These are phyloP conservation scores for Leccinum olivaceopallidum DNA, from an alignment of 768 basidiomycete genomes.

Conservation along the genomic window DNA sequence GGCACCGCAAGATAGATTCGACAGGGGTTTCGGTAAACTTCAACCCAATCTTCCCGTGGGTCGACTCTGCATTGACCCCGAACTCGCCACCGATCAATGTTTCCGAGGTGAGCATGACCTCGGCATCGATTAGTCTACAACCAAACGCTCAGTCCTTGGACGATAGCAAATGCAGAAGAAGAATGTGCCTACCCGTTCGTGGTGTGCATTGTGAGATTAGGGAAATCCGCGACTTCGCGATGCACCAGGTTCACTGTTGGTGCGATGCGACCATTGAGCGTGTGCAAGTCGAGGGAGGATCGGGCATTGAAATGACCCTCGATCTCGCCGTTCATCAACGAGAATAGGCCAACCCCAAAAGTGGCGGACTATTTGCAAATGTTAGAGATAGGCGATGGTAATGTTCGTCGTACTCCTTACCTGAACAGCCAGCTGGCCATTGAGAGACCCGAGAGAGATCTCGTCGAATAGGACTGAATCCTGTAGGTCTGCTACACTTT, in stretches of 20 bases:
- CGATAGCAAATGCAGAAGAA: background rate
- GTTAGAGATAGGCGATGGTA: conserved; percentile 3
- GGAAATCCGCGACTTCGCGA: conserved; percentile 21
- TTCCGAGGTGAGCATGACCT: conserved; percentile 34
- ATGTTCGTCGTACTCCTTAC: conserved; percentile 23
- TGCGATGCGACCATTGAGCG: conserved; percentile 43
- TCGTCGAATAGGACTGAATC: conserved; percentile 38
- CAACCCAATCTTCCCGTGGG: conserved; percentile 32
- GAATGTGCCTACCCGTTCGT: conserved; percentile 41
- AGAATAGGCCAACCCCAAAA: conserved; percentile 28
- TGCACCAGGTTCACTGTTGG: conserved; percentile 40
- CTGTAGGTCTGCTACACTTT: conserved; percentile 38
- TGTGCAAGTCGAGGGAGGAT: conserved; percentile 35
- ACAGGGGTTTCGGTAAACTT: conserved; percentile 34
- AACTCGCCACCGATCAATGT: conserved; percentile 34
- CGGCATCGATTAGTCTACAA: conserved; percentile 22
- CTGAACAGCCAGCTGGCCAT: conserved; percentile 35
- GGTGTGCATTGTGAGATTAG: conserved; percentile 37
- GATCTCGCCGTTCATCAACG: conserved; percentile 48
- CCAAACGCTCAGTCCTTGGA: conserved; percentile 4
- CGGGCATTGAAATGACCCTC: conserved; percentile 42
- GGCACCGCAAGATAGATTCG: conserved; percentile 35
- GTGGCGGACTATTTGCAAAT: conserved; percentile 32
- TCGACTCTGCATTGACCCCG: conserved; percentile 30
- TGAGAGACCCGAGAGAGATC: conserved; percentile 37